Conservation (phyloP, 306 rosid genomes). For the Fagus sylvatica region DNA sequence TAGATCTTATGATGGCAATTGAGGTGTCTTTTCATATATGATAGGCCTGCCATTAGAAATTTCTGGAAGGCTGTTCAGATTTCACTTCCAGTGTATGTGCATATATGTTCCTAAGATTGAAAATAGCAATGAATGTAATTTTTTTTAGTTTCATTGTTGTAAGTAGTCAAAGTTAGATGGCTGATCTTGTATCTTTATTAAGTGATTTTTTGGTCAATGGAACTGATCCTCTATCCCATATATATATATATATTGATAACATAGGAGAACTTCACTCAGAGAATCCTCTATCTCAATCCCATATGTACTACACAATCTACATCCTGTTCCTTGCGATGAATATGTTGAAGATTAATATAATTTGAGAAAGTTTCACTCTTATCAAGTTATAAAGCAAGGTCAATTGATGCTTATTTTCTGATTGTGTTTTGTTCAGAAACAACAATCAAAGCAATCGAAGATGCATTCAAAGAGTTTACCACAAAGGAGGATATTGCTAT, state of each 20-base stretch:
- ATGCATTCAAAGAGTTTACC: constrained; percentile 89
- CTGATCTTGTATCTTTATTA: too few species aligned
- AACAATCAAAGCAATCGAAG: constrained; percentile 87
- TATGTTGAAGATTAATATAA: too few species aligned
- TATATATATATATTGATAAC: too few species aligned
- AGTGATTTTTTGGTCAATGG: too few species aligned
- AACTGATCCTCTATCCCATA: too few species aligned
- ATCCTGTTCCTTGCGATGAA: too few species aligned
- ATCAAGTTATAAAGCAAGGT: background rate
- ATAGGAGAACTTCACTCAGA: background rate
- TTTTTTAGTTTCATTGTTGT: background rate
- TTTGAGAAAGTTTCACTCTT: background rate
- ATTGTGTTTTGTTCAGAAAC: constrained; percentile 54
- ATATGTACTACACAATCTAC: background rate
- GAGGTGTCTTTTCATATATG: background rate
- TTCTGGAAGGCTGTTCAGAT: background rate
- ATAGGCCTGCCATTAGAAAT: background rate
- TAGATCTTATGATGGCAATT: background rate
- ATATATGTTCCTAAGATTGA: background rate
- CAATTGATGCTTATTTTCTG: too few species aligned
- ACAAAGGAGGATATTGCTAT: constrained; percentile 75
- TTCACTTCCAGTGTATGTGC: background rate
- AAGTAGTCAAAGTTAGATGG: background rate
- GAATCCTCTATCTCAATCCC: background rate
- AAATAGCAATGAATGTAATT: background rate